Base-by-base conservation (phyloP, 2,329 filamentous ascomycete genomes). In the Saccharata proteae region DNA sequence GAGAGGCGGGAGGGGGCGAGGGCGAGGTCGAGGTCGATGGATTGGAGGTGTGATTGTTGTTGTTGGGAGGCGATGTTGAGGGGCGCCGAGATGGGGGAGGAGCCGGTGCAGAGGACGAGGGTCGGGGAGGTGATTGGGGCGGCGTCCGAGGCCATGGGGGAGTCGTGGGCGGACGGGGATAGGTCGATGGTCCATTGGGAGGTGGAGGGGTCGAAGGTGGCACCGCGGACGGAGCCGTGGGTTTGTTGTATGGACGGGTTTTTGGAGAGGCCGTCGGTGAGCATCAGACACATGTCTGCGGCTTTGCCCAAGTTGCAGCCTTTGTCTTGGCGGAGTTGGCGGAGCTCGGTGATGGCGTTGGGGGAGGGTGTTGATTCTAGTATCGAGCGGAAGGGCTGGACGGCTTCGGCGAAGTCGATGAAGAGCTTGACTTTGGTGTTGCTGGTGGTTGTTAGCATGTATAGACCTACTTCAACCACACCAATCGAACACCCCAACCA, bases 401-500 rank as follows among this genome's bases (percentile, higher is more conserved):
- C 50, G 1, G 63, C 68, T 12, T 65, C 60, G 12, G 69, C 69
- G 47, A 67, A 77, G 16, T 67, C 57, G 36, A 71, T 53, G 46
- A 77, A 77, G 14, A 72, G 57, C 26, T 63, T 61, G 24, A 71
- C 71, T 44, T 71, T 76, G 35, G 73, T 77, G 46, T 77, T 77
- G 42, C 62, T 69, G 39, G 32, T 37, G 4, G 22, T 29, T 5
- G 32, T 41, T 30, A 39, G 37, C 20, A 17, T 18, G 17, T n/a
- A n/a, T n/a, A n/a, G n/a, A 16, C 5, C 10, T 17, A 26, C 20
- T 16, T n/a, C 9, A n/a, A 21, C n/a, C 24, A 21, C 31, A 12
- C n/a, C n/a, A n/a, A n/a, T n/a, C n/a, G n/a, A n/a, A n/a, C n/a
- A n/a, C n/a, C n/a, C n/a, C n/a, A n/a, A 29, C 6, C 20, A 38